Evolutionary conservation across 2,329 filamentous ascomycete species (phyloP), one percentile per base, ranked within the genome.

Genomic region (Fusarium brachygibbosum): DNA sequence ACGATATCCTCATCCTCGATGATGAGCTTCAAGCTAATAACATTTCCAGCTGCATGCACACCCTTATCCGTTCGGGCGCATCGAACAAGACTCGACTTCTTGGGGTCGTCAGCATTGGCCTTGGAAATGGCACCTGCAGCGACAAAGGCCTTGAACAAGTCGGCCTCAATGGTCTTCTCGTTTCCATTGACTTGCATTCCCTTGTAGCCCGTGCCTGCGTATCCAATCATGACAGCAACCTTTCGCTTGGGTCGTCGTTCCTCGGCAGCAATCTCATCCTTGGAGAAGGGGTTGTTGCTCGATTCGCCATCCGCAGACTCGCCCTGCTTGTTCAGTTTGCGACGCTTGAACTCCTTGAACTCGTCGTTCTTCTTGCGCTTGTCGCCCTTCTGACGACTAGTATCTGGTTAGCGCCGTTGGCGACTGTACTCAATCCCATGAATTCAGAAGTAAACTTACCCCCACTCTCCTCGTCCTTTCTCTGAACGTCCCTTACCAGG

Each of bases 61-160:
- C 96, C 96, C 84, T 98, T 99, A 82, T 99, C 96, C 1, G 96
- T 99, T 68, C 96, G 88, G 6, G 96, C 96, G 79, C 96, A 99
- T 69, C 96, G 91, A 55, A 97, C 93, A 46, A 99, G 87, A 53
- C 93, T 94, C 3, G 94, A 97, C 81, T 99, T 99, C 80, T 97
- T 97, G 6, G 95, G 96, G 77, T 99, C 96, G 74, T 97, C 90
- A 23, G 96, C 96, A 77, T 99, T 99, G 66, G 93, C 93, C 80
- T 98, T 98, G 49, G 94, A 97, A 66, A 99, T 97, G 38, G 96
- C 94, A 19, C 94, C 93, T 5, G 96, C 94, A 5, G 90, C 89
- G 66, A 99, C 91, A 73, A 99, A 95, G 5, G 96, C 96, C 32
- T 89, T 88, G 82, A 99, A 99, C 5, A 99, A 84, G 74, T 99